Evolutionary conservation across 2,329 filamentous ascomycete species (phyloP), one percentile per base, ranked within the genome.

Genomic region (Fusarium sp.): DNA sequence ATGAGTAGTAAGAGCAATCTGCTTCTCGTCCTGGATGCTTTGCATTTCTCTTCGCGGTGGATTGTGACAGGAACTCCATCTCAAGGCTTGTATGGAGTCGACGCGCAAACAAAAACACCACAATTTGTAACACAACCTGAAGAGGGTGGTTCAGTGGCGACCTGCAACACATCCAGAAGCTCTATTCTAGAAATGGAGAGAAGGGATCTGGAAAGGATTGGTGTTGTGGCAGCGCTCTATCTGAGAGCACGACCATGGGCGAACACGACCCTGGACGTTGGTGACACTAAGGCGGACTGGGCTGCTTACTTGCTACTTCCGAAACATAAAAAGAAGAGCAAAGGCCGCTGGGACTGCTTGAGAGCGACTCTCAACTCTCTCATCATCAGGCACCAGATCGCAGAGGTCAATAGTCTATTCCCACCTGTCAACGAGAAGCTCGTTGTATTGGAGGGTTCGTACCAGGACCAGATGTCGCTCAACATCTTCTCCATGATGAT

Each of bases 41-140:
- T 92, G n/a, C 83, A 87, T 17, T 84, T 94, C 22, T 91, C 94
- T 52, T 89, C 94, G 24, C 90, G 93, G 15, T 98, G 96, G 96
- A 90, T 97, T 8, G 92, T 98, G 2, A 97, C 94, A 2, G 96
- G 96, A 63, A 98, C 96, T 0, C 96, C 96, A 6, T 94, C 95
- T 2, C 92, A 91, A 70, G 94, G 95, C 15, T 84, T 98, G 0
- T 94, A 94, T 63, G 94, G 95, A 1, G 88, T 94, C 8, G 80
- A 81, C 38, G 56, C 64, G 33, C 45, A 64, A 20, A 52, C 67
- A 28, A 26, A 64, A 18, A 38, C 39, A 17, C 35, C 62, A 20
- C 47, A 18, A n/a, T 31, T 7, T 15, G 35, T 20, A 52, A 57
- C 26, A 45, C 31, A 28, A 36, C 14, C 31, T 22, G 44, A 51